Conservation (phyloP, 306 rosid genomes). For the Argentina anserina region DNA sequence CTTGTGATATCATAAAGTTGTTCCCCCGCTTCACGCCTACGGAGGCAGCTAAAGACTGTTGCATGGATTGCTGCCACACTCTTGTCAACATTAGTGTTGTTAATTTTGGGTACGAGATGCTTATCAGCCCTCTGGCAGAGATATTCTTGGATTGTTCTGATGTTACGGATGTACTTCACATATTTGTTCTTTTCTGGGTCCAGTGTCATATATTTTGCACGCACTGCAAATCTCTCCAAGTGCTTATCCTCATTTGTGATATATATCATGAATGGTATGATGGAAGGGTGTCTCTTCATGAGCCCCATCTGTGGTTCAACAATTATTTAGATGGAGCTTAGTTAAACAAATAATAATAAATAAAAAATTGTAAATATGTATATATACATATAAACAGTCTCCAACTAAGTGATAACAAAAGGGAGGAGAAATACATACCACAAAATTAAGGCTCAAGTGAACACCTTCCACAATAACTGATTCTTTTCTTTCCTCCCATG, state of each 20-base stretch:
- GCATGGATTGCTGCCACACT: constrained; percentile 99
- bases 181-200: constrained; percentile 96
- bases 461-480: constrained; percentile 98
- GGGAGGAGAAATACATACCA: constrained; percentile 40
- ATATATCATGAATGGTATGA: constrained; percentile 91
- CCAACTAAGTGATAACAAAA: constrained; percentile 1
- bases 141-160: constrained; percentile 93
- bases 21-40: constrained; percentile 85
- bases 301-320: constrained; percentile 78
- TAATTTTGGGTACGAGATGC: constrained; percentile 96
- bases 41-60: constrained; percentile 90
- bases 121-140: constrained; percentile 96
- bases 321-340: constrained; percentile 4
- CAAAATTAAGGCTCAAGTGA: constrained; percentile 95
- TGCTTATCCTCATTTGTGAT: constrained; percentile 94
- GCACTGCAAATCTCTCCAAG: constrained; percentile 94
- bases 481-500: constrained; percentile 94
- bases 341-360: not conserved
- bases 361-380: no score
- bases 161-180: constrained; percentile 92
- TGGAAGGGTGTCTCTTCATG: constrained; percentile 95
- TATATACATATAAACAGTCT: not conserved
- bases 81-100: constrained; percentile 96
- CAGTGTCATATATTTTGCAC: constrained; percentile 95
- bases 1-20: constrained; percentile 67